phyloP scores from a whole-genome alignment of 805 yeast species.

The Candida pini region DNA sequence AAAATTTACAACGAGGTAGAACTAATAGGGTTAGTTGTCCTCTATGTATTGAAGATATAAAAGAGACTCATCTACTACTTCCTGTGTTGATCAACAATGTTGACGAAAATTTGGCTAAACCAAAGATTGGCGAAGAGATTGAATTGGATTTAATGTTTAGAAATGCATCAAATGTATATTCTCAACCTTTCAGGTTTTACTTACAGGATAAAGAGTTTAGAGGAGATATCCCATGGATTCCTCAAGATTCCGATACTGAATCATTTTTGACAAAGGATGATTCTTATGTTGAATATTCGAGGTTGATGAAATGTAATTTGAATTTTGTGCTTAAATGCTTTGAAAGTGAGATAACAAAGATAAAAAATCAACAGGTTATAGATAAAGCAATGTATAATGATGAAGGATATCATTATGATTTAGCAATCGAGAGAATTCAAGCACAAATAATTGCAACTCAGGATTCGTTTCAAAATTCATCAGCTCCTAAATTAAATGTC shows the following conservation, averaged over 20 bases:
- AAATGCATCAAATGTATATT: constrained; percentile 24
- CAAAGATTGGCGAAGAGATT: constrained; percentile 49
- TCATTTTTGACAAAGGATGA: constrained; percentile 18
- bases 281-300: constrained; percentile 43
- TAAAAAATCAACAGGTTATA: constrained; percentile 45
- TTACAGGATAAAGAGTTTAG: constrained; percentile 17
- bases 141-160: constrained; percentile 63
- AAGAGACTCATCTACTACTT: constrained; percentile 48
- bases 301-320: constrained; percentile 64
- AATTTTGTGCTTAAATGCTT: constrained; percentile 49
- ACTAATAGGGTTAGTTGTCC: constrained; percentile 66
- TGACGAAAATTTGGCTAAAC: constrained; percentile 53
- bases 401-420: constrained; percentile 44
- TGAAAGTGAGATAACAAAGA: constrained; percentile 51
- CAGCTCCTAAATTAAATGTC: constrained; percentile 3
- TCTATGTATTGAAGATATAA: constrained; percentile 57
- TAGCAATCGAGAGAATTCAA: constrained; percentile 54
- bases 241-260: constrained; percentile 19
- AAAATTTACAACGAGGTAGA: not conserved
- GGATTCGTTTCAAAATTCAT: constrained; percentile 22
- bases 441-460: constrained; percentile 36
- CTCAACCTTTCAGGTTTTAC: constrained; percentile 27
- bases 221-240: constrained; percentile 55
- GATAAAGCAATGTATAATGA: constrained; percentile 60
- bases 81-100: constrained; percentile 55